Percentiles rank a stretch among this genome's conserved stretches.
Conservation (phyloP, 2,329 filamentous ascomycete genomes). For the Xenoacremonium recifei region DNA sequence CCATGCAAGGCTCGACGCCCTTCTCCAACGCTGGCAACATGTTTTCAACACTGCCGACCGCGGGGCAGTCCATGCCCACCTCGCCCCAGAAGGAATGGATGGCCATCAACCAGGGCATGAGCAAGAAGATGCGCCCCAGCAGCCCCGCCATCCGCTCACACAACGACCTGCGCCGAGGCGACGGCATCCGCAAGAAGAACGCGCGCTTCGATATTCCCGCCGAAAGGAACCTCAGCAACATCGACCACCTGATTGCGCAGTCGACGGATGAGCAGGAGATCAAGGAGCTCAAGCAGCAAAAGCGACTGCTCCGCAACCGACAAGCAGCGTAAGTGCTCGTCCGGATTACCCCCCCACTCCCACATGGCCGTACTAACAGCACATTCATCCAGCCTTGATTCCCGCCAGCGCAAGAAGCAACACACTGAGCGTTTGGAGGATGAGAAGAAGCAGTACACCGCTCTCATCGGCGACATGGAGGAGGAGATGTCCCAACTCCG, state of each 20-base stretch:
- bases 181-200: conserved; percentile 98
- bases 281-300: conserved; percentile 98
- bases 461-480: conserved; percentile 74
- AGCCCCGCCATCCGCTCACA: conserved; percentile 71
- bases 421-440: conserved; percentile 95
- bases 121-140: conserved; percentile 64
- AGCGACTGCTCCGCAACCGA: conserved; percentile 88
- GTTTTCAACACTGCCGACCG: conserved; percentile 50
- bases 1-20: conserved; percentile 52
- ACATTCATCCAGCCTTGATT: conserved; percentile 70
- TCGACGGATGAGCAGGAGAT: conserved; percentile 89
- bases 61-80: conserved; percentile 49
- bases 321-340: conserved; percentile 79
- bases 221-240: conserved; percentile 90
- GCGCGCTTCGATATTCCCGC: conserved; percentile 95
- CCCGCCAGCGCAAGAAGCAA: conserved; percentile 95
- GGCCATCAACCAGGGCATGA: conserved; percentile 46
- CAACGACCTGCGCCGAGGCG: conserved; percentile 74
- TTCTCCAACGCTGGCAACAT: conserved; percentile 55
- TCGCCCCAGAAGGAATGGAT: conserved; percentile 61
- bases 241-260: conserved; percentile 86
- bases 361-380: no score
- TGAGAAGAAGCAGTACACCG: conserved; percentile 90
- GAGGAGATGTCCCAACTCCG: conserved; percentile 71
- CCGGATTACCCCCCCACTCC: no score